phyloP scores from a whole-genome alignment of 176 grass and related monocot genomes.

The Oryza glumipatula region DNA sequence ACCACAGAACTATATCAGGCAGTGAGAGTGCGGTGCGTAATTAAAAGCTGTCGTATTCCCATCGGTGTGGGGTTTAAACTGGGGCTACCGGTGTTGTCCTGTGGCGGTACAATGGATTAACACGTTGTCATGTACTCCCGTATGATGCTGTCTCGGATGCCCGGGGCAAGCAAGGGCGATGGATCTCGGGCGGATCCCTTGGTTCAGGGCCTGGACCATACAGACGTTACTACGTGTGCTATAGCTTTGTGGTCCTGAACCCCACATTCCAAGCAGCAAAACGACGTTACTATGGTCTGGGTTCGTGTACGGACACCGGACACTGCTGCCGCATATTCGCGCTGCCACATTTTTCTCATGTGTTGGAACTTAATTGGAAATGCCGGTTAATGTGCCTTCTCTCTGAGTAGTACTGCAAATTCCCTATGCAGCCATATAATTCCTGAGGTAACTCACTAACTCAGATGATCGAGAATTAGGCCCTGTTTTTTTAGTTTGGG shows the following conservation, averaged over 20 bases:
- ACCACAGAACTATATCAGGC: no score
- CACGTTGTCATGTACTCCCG: not conserved
- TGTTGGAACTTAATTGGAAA: not conserved
- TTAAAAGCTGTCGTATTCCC: not conserved
- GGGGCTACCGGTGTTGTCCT: not conserved
- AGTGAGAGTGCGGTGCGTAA: not conserved
- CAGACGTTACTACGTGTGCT: not conserved
- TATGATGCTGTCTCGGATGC: not conserved
- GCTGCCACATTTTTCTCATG: not conserved
- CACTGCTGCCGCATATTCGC: not conserved
- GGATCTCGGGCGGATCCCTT: slow-evolving; percentile 14
- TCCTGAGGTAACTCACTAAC: no score
- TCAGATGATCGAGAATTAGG: not conserved
- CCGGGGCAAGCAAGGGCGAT: not conserved
- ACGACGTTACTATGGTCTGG: not conserved
- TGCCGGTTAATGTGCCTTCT: not conserved
- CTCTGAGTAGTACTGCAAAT: not conserved
- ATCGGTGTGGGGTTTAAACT: not conserved
- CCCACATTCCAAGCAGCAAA: slow-evolving; percentile 12
- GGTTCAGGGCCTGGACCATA: slow-evolving; percentile 24
- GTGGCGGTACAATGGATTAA: not conserved
- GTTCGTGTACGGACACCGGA: not conserved
- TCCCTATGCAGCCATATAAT: not conserved
- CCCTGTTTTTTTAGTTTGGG: no score
- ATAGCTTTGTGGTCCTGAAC: not conserved